Percentiles rank a stretch among this genome's conserved stretches.
phyloP scores from a whole-genome alignment of 495 filamentous ascomycete genomes.

The Oidiodendron maius region DNA sequence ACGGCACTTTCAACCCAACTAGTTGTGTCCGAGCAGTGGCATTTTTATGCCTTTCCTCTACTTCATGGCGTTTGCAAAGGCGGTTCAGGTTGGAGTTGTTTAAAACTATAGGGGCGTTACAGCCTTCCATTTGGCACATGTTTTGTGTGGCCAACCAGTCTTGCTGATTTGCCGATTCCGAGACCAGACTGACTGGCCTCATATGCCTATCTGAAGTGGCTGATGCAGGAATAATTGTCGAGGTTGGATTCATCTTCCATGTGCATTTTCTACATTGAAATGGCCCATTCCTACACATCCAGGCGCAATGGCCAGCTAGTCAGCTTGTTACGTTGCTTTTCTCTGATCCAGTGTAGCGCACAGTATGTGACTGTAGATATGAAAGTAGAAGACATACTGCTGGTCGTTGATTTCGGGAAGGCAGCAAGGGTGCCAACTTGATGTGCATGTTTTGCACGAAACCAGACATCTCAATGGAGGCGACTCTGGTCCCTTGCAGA shows the following conservation, averaged over 20 bases:
- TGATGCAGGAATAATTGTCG: neutral
- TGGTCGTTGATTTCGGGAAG: constrained; percentile 2
- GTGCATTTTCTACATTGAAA: neutral
- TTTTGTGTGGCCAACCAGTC: neutral
- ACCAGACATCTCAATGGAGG: constrained; percentile 4
- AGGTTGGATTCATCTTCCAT: neutral
- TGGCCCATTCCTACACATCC: neutral
- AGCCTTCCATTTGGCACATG: neutral
- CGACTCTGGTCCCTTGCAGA: constrained; percentile 7
- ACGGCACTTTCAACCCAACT: neutral
- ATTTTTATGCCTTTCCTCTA: neutral
- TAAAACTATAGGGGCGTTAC: neutral
- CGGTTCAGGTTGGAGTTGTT: neutral
- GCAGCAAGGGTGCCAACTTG: constrained; percentile 10
- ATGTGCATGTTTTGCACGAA: constrained; percentile 7
- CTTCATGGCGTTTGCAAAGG: constrained; percentile 1
- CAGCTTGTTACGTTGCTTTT: neutral
- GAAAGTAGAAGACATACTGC: neutral
- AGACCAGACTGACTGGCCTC: neutral
- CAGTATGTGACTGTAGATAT: neutral
- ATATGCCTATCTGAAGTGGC: neutral
- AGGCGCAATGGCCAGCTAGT: neutral
- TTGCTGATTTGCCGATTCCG: neutral
- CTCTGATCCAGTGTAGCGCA: no score
- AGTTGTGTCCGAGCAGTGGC: neutral